Conservation (phyloP, 2,329 filamentous ascomycete species). For the Neofusicoccum kwambonambiense region DNA sequence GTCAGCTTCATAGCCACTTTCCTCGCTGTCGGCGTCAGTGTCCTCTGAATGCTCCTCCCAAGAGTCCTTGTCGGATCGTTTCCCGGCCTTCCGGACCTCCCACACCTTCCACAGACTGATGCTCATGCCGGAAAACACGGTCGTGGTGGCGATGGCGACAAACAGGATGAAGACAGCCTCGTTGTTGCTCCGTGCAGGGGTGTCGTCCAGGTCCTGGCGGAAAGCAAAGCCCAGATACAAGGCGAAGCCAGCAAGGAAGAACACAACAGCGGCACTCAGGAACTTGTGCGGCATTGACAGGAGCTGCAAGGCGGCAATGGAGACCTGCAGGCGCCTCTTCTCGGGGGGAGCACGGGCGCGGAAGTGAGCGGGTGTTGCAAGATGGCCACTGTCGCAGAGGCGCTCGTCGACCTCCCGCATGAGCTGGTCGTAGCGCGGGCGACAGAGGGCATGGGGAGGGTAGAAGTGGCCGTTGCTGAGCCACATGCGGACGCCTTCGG, state of each 20-base stretch:
- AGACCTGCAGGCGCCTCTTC: not conserved
- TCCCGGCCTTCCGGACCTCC: not conserved
- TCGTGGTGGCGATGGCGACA: not conserved
- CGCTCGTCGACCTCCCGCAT: not conserved
- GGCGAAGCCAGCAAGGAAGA: constrained; percentile 1
- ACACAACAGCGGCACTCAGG: not conserved
- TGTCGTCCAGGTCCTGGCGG: constrained; percentile 11
- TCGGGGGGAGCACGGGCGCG: not conserved
- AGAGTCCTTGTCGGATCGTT: not conserved
- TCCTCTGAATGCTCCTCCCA: not conserved
- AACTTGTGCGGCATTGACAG: constrained; percentile 7
- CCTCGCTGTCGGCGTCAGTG: not conserved
- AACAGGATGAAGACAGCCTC: constrained; percentile 5
- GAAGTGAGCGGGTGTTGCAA: not conserved
- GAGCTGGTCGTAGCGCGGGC: not conserved
- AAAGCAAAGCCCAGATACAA: constrained; percentile 7
- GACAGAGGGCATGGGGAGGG: not conserved
- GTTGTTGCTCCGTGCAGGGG: constrained; percentile 4
- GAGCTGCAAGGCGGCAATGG: constrained; percentile 5
- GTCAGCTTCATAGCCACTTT: not conserved
- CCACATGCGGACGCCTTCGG: constrained; percentile 11
- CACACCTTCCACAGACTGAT: constrained; percentile 1
- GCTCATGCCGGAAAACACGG: not conserved
- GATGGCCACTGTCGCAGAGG: not conserved
- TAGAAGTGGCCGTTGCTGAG: constrained; percentile 13